Percentiles rank a stretch among this genome's conserved stretches.
phyloP scores from a whole-genome alignment of 495 filamentous ascomycete species.

The Lophiotrema nucula region DNA sequence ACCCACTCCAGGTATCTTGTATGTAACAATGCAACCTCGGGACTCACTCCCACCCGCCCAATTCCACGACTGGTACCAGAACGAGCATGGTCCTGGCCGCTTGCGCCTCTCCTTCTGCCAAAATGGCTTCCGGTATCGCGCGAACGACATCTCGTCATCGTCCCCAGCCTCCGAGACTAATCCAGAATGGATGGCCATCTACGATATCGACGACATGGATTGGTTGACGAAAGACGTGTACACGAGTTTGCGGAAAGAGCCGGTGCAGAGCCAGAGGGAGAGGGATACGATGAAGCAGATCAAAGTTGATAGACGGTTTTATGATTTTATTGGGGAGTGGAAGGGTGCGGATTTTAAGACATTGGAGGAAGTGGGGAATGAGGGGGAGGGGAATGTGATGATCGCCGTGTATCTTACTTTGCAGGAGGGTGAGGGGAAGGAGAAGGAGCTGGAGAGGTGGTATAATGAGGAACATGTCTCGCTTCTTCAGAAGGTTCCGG shows the following conservation, averaged over 20 bases:
- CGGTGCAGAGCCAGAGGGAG: slow-evolving; percentile 69
- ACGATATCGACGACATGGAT: slow-evolving; percentile 74
- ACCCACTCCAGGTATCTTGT: slow-evolving; percentile 62
- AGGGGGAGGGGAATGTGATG: slow-evolving; percentile 60
- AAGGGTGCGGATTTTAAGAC: slow-evolving; percentile 54
- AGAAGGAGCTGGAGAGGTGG: slow-evolving; percentile 63
- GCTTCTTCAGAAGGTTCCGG: slow-evolving; percentile 68
- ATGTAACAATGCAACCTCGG: slow-evolving; percentile 75
- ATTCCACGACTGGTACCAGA: slow-evolving; percentile 91
- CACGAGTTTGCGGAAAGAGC: slow-evolving; percentile 59
- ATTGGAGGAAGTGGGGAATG: slow-evolving; percentile 59
- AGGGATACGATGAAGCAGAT: slow-evolving; percentile 74
- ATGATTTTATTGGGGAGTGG: slow-evolving; percentile 58
- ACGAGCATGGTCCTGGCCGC: slow-evolving; percentile 77
- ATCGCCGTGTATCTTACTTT: slow-evolving; percentile 61
- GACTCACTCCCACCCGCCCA: slow-evolving; percentile 60
- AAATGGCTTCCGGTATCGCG: slow-evolving; percentile 77
- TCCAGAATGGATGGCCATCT: slow-evolving; percentile 73
- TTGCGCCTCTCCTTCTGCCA: slow-evolving; percentile 68
- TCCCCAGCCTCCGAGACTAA: slow-evolving; percentile 33
- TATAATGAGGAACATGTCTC: slow-evolving; percentile 69
- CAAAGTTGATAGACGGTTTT: slow-evolving; percentile 65
- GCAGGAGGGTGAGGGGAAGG: slow-evolving; percentile 51
- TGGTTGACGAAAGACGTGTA: slow-evolving; percentile 66
- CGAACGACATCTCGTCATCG: slow-evolving; percentile 50